phyloP scores from a whole-genome alignment of 2,329 filamentous ascomycete genomes.

The Alternaria novae-zelandiae region DNA sequence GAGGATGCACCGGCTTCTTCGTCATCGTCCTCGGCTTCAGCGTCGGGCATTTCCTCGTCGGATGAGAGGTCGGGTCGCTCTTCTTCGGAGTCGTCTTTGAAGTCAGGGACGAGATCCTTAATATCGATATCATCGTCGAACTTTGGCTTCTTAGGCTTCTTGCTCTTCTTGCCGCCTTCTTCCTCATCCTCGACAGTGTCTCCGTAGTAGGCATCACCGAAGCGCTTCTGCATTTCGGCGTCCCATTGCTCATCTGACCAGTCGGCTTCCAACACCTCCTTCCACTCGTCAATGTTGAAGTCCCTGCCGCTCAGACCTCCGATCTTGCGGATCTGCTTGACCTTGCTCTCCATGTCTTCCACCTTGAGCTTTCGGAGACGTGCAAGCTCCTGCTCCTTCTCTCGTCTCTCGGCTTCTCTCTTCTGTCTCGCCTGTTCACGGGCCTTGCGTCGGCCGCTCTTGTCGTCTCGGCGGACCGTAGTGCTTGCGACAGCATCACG shows the following conservation, averaged over 20 bases:
- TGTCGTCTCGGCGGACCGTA: slow-evolving; percentile 85
- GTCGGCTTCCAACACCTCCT: slow-evolving; percentile 80
- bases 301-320: slow-evolving; percentile 76
- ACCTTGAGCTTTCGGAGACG: slow-evolving; percentile 86
- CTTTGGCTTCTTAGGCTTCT: slow-evolving; percentile 78
- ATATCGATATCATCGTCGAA: slow-evolving; percentile 99
- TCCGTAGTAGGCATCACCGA: slow-evolving; percentile 90
- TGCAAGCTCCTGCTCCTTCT: slow-evolving; percentile 80
- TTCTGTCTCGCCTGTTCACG: slow-evolving; percentile 78
- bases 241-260: slow-evolving; percentile 94
- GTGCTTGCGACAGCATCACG: slow-evolving; percentile 82
- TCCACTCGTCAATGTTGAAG: slow-evolving; percentile 79
- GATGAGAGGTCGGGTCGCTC: slow-evolving; percentile 74
- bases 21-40: slow-evolving; percentile 51
- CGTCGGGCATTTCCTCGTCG: slow-evolving; percentile 51
- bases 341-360: slow-evolving; percentile 86
- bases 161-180: slow-evolving; percentile 47
- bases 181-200: slow-evolving; percentile 55
- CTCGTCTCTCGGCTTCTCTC: slow-evolving; percentile 78
- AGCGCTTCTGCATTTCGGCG: slow-evolving; percentile 83
- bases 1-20: slow-evolving; percentile 34
- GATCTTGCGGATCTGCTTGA: slow-evolving; percentile 86
- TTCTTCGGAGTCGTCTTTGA: slow-evolving; percentile 74
- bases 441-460: slow-evolving; percentile 75
- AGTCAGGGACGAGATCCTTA: slow-evolving; percentile 86